Evolutionary conservation across 83 land plant species (phyloP).

Genomic region (Picea engelmannii): DNA sequence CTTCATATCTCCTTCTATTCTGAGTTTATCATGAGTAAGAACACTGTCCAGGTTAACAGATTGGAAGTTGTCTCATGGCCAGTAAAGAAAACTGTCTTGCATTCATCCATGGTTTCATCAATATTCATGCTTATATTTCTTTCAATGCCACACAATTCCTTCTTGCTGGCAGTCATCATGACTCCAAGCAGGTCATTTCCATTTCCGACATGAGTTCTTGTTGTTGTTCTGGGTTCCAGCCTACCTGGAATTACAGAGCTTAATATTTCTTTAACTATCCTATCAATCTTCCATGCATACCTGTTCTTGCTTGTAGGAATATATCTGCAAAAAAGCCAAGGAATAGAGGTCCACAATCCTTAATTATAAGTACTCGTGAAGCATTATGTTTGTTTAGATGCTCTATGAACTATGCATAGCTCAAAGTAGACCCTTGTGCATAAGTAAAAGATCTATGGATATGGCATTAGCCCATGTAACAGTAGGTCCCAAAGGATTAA

Average conservation of each 20-base stretch:
- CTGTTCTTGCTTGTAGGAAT: no score
- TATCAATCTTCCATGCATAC: neutral
- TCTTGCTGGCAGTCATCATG: neutral
- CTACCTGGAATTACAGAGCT: neutral
- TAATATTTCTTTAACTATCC: neutral
- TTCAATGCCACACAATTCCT: neutral
- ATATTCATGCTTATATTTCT: neutral
- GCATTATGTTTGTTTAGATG: neutral
- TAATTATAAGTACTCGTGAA: neutral
- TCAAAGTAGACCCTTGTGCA: no score
- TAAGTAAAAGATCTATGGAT: neutral
- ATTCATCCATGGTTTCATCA: constrained; percentile 28
- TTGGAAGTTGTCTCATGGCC: constrained; percentile 44
- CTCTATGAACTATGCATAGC: no score
- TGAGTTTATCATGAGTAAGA: constrained; percentile 27
- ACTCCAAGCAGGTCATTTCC: neutral
- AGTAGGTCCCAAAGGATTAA: no score
- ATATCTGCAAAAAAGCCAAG: constrained; percentile 15
- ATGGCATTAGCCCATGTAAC: neutral
- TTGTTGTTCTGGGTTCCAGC: neutral
- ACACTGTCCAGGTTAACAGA: constrained; percentile 27
- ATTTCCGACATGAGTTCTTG: neutral
- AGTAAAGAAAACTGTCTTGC: constrained; percentile 49
- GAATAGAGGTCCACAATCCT: neutral
- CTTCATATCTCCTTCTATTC: constrained; percentile 46